Evolutionary conservation across 495 filamentous ascomycete genomes (phyloP).

Genomic region (Staphylotrichum longicolle): DNA sequence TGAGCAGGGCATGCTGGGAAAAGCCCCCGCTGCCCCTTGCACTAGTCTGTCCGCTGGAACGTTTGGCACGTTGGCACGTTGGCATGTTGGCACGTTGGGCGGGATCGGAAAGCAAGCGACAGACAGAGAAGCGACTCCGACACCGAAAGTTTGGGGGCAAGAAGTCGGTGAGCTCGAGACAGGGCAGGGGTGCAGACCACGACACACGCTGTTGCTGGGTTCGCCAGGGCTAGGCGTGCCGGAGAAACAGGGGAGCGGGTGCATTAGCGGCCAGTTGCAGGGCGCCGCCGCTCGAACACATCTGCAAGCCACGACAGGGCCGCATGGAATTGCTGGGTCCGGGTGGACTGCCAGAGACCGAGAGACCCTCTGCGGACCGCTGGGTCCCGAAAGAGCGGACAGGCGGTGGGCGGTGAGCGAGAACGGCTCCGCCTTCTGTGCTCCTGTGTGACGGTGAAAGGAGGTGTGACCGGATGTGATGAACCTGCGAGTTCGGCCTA

Average conservation of each 20-base stretch:
- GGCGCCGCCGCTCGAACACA: constrained; percentile 19
- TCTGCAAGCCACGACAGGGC: constrained; percentile 33
- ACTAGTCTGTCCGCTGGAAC: constrained; percentile 8
- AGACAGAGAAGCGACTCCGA: constrained; percentile 19
- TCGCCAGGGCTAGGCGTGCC: constrained; percentile 25
- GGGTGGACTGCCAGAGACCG: constrained; percentile 16
- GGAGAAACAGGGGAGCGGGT: constrained; percentile 27
- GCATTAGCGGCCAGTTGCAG: constrained; percentile 34
- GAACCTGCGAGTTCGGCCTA: neutral
- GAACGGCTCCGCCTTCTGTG: constrained; percentile 9
- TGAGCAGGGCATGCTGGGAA: neutral
- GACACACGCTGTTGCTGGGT: constrained; percentile 16
- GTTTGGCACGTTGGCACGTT: constrained; percentile 7
- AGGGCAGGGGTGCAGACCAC: constrained; percentile 18
- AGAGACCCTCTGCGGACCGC: constrained; percentile 2
- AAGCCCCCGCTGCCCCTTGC: constrained; percentile 20
- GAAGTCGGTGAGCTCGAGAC: constrained; percentile 40
- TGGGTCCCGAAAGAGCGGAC: constrained; percentile 25
- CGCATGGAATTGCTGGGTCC: constrained; percentile 27
- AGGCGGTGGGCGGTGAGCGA: constrained; percentile 33
- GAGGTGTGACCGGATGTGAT: constrained; percentile 25
- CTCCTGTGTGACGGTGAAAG: constrained; percentile 16
- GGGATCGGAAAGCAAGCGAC: constrained; percentile 8
- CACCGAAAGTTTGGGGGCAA: constrained; percentile 27
- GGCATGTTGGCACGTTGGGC: constrained; percentile 11